Percentiles rank a stretch among this genome's conserved stretches.
Evolutionary conservation across 192 early-diverging fungal species (phyloP).

Genomic region (Umbelopsis vinacea): DNA sequence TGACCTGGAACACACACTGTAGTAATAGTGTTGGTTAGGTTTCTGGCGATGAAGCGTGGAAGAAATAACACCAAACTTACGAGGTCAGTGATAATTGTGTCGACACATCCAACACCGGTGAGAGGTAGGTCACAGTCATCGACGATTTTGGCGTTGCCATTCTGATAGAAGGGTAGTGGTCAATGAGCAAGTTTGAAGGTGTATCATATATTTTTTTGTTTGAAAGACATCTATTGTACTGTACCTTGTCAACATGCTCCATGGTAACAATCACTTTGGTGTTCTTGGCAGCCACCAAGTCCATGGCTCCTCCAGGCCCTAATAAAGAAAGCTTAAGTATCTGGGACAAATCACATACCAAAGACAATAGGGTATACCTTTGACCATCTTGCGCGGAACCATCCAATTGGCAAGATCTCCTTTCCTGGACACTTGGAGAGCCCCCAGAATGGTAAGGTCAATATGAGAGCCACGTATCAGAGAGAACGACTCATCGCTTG

Average conservation of each 20-base stretch:
- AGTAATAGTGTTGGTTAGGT: too few relatives aligned
- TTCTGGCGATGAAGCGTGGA: not conserved
- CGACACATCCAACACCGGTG: constrained; percentile 69
- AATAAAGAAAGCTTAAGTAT: not conserved
- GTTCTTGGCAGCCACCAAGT: constrained; percentile 69
- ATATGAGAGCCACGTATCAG: constrained; percentile 82
- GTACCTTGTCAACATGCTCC: constrained; percentile 52
- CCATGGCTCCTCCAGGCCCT: constrained; percentile 74
- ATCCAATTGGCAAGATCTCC: constrained; percentile 88
- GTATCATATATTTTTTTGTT: too few relatives aligned
- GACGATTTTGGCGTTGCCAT: constrained; percentile 76
- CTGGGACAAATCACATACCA: too few relatives aligned
- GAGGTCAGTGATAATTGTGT: constrained; percentile 67
- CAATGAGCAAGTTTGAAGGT: not conserved
- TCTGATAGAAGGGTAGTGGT: constrained; percentile 34
- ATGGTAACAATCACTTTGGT: constrained; percentile 81
- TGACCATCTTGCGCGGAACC: constrained; percentile 85
- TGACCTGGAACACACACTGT: constrained; percentile 69
- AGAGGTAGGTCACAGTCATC: constrained; percentile 71
- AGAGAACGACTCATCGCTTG: constrained; percentile 77
- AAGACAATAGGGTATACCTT: constrained; percentile 58
- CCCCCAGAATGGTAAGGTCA: constrained; percentile 77
- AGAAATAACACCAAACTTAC: constrained; percentile 6
- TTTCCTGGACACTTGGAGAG: constrained; percentile 74
- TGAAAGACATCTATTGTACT: too few relatives aligned